These are phyloP conservation scores for Solanum sitiens DNA, from an alignment of 257 asterid genomes.

Conservation along the genomic window DNA sequence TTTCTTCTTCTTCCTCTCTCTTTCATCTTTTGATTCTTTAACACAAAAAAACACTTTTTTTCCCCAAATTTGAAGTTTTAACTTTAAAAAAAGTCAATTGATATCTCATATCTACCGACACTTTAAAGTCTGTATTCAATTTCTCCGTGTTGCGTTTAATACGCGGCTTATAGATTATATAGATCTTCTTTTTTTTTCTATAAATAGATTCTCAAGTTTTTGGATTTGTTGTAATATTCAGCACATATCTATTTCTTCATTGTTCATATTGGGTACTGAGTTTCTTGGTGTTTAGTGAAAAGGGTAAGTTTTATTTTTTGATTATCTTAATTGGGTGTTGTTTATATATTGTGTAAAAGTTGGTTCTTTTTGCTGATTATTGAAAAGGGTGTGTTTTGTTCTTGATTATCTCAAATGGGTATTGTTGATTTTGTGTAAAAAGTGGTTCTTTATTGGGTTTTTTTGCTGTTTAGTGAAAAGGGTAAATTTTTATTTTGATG, in stretches of 20 bases:
- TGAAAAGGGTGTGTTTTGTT: background rate
- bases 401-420: background rate
- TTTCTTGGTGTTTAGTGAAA: background rate
- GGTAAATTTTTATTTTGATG: background rate
- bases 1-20: background rate
- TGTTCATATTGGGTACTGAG: background rate
- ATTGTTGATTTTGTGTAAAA: background rate
- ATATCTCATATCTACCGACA: background rate
- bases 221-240: background rate
- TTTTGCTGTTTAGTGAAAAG: background rate
- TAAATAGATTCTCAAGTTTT: background rate
- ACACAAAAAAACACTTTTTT: background rate
- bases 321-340: background rate
- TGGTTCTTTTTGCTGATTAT: background rate
- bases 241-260: background rate
- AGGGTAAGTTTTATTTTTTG: background rate
- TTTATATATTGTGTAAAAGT: background rate
- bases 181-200: background rate
- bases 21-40: background rate
- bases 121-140: background rate
- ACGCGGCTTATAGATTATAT: background rate
- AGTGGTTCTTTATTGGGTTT: background rate
- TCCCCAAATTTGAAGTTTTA: background rate
- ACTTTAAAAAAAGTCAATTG: background rate
- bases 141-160: background rate